phyloP scores from a whole-genome alignment of 441 rosid species.

The Aleurites moluccanus region DNA sequence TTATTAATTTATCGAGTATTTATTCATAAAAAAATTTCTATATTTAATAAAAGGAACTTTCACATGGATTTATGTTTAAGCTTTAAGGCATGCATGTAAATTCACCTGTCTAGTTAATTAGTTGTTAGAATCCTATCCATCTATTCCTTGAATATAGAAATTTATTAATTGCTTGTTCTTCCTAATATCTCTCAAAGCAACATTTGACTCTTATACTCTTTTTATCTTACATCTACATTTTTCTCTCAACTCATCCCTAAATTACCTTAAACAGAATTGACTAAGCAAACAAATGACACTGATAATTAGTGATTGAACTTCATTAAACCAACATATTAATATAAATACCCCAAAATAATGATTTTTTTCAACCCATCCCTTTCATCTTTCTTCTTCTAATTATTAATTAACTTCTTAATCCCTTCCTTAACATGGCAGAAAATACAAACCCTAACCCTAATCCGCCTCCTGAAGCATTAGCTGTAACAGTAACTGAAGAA shows the following conservation, averaged over 20 bases:
- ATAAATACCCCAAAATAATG: not conserved
- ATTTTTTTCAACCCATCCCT: not conserved
- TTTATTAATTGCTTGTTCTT: conserved; percentile 4
- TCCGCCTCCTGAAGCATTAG: conserved; percentile 14
- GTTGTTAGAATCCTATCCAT: not conserved
- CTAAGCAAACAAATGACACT: not conserved
- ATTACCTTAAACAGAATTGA: conserved; percentile 3
- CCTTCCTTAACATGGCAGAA: conserved; percentile 5
- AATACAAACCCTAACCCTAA: conserved; percentile 4
- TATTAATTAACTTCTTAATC: not conserved
- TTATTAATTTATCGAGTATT: no score
- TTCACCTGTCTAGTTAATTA: not conserved
- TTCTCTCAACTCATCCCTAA: not conserved
- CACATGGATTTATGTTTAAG: no score
- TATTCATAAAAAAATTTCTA: no score
- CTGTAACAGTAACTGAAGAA: not conserved
- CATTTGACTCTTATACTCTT: not conserved
- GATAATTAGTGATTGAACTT: not conserved
- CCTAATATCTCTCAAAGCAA: conserved; percentile 1
- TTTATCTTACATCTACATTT: not conserved
- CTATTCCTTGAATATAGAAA: no score
- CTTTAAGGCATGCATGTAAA: no score
- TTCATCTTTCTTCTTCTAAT: not conserved
- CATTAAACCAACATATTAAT: not conserved
- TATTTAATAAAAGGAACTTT: no score